A percentile compares a stretch with the other conserved stretches of the same genome.
Conservation (phyloP, 306 rosid genomes). For the Parietaria judaica region DNA sequence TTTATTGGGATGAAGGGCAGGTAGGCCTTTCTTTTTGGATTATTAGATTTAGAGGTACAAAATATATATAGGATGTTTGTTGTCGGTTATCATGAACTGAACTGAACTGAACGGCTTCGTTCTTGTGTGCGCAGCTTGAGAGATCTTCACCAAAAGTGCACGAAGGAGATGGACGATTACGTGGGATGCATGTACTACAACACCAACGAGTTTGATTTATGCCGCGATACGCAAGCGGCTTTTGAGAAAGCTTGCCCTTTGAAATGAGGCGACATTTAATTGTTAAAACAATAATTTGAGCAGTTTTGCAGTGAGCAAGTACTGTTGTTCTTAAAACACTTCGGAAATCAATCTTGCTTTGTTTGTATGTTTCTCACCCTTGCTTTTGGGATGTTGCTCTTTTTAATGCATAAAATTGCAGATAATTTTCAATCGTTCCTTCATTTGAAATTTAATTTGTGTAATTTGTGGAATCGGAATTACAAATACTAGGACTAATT, state of each 20-base stretch:
- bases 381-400: conserved; percentile 16
- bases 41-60: too few species aligned
- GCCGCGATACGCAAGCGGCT: conserved; percentile 89
- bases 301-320: conserved; percentile 42
- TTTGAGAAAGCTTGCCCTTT: conserved; percentile 76
- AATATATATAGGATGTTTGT: too few species aligned
- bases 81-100: too few species aligned
- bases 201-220: conserved; percentile 86
- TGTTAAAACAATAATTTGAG: conserved; percentile 30
- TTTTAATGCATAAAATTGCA: conserved; percentile 15
- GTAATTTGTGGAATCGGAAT: too few species aligned
- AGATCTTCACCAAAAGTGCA: conserved; percentile 88
- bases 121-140: conserved; percentile 50
- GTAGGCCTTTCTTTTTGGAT: too few species aligned
- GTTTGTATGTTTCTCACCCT: conserved; percentile 21
- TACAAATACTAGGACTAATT: too few species aligned
- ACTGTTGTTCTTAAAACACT: conserved; percentile 21
- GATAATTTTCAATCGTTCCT: neutral
- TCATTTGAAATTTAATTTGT: neutral
- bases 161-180: conserved; percentile 82
- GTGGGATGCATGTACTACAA: conserved; percentile 95
- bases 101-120: too few species aligned
- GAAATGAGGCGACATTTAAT: conserved; percentile 39
- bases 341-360: conserved; percentile 21
- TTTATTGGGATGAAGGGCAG: too few species aligned